phyloP scores from a whole-genome alignment of 208 protist genomes.

The Phytomonas sp. region DNA sequence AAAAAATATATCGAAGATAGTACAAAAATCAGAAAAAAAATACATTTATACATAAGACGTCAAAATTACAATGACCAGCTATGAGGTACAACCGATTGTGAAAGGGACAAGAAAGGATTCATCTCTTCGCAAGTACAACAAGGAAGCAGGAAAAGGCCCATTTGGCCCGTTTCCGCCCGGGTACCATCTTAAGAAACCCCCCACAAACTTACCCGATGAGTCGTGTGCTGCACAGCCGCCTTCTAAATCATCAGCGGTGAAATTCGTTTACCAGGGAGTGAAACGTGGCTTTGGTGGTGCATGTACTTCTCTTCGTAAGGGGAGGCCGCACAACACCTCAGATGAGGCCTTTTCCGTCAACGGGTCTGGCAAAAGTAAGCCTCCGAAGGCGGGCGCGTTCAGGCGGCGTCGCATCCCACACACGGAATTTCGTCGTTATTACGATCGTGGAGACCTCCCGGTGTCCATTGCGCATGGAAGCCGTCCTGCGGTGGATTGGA shows the following conservation, averaged over 20 bases:
- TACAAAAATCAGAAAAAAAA: neutral
- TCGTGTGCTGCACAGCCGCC: slow-evolving; percentile 9
- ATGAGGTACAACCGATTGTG: slow-evolving; percentile 85
- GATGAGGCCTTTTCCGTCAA: slow-evolving; percentile 74
- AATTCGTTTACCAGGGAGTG: slow-evolving; percentile 67
- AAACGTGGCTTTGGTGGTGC: slow-evolving; percentile 78
- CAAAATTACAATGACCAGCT: slow-evolving; percentile 44
- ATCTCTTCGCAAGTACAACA: slow-evolving; percentile 64
- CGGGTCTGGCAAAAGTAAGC: slow-evolving; percentile 66
- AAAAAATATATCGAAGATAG: neutral
- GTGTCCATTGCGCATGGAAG: slow-evolving; percentile 92
- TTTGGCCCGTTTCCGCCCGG: slow-evolving; percentile 75
- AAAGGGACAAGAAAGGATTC: slow-evolving; percentile 86
- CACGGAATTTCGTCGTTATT: slow-evolving; percentile 97
- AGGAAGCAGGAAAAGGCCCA: slow-evolving; percentile 64
- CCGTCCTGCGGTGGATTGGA: slow-evolving; percentile 90
- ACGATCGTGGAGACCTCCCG: slow-evolving; percentile 98
- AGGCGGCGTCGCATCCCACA: slow-evolving; percentile 67
- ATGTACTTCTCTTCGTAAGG: slow-evolving; percentile 82
- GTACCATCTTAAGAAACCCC: slow-evolving; percentile 33
- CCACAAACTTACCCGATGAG: slow-evolving; percentile 3
- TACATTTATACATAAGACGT: slow-evolving; percentile 4
- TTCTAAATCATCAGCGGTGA: slow-evolving; percentile 18
- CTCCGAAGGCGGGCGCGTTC: slow-evolving; percentile 85
- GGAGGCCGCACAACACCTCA: slow-evolving; percentile 43